Percentiles rank a stretch among this genome's conserved stretches.
Evolutionary conservation across 2,329 filamentous ascomycete genomes (phyloP).

Genomic region (Cladophialophora bantiana): DNA sequence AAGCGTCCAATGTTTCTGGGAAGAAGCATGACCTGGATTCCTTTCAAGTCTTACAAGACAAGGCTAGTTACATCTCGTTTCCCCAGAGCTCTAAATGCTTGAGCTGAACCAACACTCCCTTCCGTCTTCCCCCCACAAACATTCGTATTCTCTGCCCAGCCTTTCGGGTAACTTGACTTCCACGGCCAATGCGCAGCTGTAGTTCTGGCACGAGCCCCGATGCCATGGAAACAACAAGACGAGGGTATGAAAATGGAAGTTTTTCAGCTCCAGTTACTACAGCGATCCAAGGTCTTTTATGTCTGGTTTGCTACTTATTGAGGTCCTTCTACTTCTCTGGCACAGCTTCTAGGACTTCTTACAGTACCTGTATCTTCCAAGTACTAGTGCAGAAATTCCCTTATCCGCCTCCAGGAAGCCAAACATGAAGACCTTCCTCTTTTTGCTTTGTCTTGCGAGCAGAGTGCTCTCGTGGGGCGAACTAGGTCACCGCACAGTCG

Average conservation of each 20-base stretch:
- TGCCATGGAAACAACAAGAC: background rate
- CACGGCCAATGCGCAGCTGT: background rate
- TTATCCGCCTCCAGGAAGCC: background rate
- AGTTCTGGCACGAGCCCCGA: background rate
- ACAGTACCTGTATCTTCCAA: background rate
- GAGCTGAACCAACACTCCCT: background rate
- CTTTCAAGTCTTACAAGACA: background rate
- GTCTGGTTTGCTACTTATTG: background rate
- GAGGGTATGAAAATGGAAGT: background rate
- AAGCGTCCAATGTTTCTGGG: background rate
- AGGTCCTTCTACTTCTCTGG: background rate
- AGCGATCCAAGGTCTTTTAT: background rate
- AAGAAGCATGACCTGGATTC: background rate
- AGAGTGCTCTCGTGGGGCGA: conserved; percentile 18
- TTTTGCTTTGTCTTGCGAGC: background rate
- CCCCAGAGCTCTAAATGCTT: background rate
- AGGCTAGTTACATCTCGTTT: background rate
- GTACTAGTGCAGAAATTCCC: background rate
- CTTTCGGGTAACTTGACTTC: background rate
- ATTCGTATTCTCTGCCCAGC: background rate
- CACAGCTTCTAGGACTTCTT: background rate
- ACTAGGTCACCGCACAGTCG: conserved; percentile 22
- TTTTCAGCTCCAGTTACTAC: background rate
- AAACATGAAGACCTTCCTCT: background rate
- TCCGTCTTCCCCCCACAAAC: background rate